Conservation (phyloP, 2,329 filamentous ascomycete species). For the Myriosclerotinia duriaeana region DNA sequence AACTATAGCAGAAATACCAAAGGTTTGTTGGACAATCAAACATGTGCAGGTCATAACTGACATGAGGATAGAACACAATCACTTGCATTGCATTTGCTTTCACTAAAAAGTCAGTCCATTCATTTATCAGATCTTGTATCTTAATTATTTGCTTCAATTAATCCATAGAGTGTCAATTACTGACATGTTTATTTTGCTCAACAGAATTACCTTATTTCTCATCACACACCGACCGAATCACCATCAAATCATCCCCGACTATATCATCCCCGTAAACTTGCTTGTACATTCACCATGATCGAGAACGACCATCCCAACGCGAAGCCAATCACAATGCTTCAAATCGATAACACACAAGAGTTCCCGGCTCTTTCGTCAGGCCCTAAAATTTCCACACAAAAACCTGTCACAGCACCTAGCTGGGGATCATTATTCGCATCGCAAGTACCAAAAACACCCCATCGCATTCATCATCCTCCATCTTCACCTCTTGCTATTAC, state of each 20-base stretch:
- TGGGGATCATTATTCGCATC: constrained; percentile 16
- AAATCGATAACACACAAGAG: constrained; percentile 3
- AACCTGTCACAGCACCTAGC: not conserved
- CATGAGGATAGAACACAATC: not conserved
- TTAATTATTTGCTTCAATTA: not conserved
- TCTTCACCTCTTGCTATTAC: constrained; percentile 1
- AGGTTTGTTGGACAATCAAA: not conserved
- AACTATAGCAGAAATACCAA: not conserved
- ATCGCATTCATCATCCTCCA: not conserved
- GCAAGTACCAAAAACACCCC: not conserved
- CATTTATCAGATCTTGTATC: not conserved
- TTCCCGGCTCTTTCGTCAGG: constrained; percentile 7
- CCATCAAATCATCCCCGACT: no score
- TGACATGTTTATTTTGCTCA: not conserved
- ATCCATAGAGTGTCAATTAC: not conserved
- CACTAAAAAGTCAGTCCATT: not conserved
- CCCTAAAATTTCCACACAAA: not conserved
- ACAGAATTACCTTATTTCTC: not conserved
- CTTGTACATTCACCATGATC: constrained; percentile 10
- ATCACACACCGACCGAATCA: not conserved
- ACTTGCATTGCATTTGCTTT: constrained; percentile 17
- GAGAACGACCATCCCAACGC: not conserved
- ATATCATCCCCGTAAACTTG: no score
- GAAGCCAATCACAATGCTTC: not conserved
- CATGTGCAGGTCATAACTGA: not conserved